Base-by-base conservation (phyloP, 768 basidiomycete species). In the Calocera viscosa region DNA sequence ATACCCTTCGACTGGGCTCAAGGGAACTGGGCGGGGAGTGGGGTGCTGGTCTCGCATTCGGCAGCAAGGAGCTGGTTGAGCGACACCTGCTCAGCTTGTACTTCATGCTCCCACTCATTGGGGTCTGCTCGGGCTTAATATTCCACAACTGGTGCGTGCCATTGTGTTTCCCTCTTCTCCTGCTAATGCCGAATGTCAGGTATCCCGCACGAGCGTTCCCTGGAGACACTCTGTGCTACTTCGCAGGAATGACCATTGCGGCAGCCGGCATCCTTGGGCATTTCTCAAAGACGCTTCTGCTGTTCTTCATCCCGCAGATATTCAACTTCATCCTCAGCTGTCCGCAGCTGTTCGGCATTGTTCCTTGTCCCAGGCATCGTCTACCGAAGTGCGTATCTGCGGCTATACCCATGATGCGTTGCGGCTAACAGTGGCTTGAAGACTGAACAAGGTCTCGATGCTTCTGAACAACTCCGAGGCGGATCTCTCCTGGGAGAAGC, bases 181-280 rank as follows among this genome's bases (percentile, higher is more conserved):
- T 32, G 53, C 53, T 30, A 60, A 60, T 40, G 2, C 35, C 28
- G 47, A 38, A 5, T 38, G 65, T 14, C 72, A 97, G 95, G 94
- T 98, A 95, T 75, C 96, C 96, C 5, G 94, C 96, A 11, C 83
- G 89, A 24, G 92, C 84, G 0, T 99, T 98, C 74, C 90, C 94
- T 0, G 96, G 96, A 1, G 96, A 99, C 75, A 99, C 96, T 2
- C 82, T 99, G 33, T 99, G 96, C 76, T 99, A 99, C 78, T 86
- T 97, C 41, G 86, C 93, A 0, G 96, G 96, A 68, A 99, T 99
- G 96, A 92, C 96, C 2, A 98, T 99, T 75, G 89, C 96, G 0
- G 94, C 96, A 10, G 94, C 95, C 34, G 94, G 93, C 26, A 97
- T 99, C 69, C 91, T 96, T 73, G 93, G 90, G 0, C 96, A 99